phyloP scores from a whole-genome alignment of 2,329 filamentous ascomycete species.

The Ustulina deusta region DNA sequence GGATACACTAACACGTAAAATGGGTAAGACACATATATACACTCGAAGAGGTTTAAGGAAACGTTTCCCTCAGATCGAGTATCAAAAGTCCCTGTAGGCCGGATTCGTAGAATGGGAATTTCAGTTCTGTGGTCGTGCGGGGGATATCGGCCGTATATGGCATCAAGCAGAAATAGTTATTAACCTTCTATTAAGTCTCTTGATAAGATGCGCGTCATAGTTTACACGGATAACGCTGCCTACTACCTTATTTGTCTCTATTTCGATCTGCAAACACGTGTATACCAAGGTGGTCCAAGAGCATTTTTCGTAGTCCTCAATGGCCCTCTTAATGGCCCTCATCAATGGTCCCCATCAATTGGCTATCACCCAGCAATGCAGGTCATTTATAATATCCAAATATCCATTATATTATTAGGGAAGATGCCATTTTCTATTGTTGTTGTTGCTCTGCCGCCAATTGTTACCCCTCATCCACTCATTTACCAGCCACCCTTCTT shows the following conservation, averaged over 20 bases:
- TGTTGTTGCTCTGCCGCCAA: not conserved
- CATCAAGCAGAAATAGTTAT: not conserved
- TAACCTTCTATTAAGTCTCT: not conserved
- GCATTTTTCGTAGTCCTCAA: not conserved
- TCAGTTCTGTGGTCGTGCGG: not conserved
- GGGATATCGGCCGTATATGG: not conserved
- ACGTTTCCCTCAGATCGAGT: not conserved
- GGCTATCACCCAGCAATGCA: not conserved
- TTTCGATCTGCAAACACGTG: not conserved
- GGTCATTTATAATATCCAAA: not conserved
- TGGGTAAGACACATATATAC: no score
- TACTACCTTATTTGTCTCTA: no score
- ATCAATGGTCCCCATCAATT: not conserved
- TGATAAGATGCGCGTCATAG: not conserved
- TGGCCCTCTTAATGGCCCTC: not conserved
- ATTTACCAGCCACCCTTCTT: not conserved
- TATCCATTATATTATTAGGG: not conserved
- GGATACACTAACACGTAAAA: no score
- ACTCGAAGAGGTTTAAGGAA: not conserved
- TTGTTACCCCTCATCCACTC: not conserved
- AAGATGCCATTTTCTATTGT: not conserved
- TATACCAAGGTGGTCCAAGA: not conserved
- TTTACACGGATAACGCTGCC: not conserved
- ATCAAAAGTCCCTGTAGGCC: not conserved
- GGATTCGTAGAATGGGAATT: not conserved